Percentiles rank a stretch among this genome's conserved stretches.
phyloP scores from a whole-genome alignment of 2,329 filamentous ascomycete species.

The Leptosphaerulina australis region DNA sequence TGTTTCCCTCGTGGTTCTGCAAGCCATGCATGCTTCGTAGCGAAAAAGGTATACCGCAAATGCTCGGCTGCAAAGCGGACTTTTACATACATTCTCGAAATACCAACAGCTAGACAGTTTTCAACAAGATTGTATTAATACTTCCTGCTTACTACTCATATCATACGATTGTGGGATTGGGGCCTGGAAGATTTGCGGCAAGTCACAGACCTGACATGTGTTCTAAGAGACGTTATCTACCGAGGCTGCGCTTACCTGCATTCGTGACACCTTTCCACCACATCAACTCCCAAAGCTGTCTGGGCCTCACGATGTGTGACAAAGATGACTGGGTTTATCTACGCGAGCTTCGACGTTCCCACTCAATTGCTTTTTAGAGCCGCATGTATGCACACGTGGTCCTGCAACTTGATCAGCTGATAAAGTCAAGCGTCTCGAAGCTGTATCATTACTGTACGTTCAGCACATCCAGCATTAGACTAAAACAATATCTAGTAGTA shows the following conservation, averaged over 20 bases:
- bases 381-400: slow-evolving; percentile 1
- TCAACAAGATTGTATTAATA: not conserved
- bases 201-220: slow-evolving; percentile 2
- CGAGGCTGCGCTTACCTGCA: slow-evolving; percentile 9
- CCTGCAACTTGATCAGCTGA: not conserved
- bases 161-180: slow-evolving; percentile 7
- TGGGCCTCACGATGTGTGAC: slow-evolving; percentile 19
- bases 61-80: slow-evolving; percentile 12
- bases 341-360: slow-evolving; percentile 16
- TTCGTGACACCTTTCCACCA: not conserved
- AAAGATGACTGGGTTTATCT: slow-evolving; percentile 1
- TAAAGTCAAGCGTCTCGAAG: not conserved
- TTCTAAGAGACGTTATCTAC: not conserved
- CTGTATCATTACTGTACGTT: not conserved
- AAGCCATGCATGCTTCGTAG: not conserved
- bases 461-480: not conserved
- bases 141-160: not conserved
- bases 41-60: slow-evolving; percentile 4
- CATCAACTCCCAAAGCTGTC: slow-evolving; percentile 6
- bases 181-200: not conserved
- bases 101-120: not conserved
- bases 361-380: slow-evolving; percentile 17
- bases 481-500: not conserved
- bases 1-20: slow-evolving; percentile 10
- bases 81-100: not conserved